These are phyloP conservation scores for Pythium inflatum DNA, from an alignment of 352 stramenopile species.

Conservation along the genomic window DNA sequence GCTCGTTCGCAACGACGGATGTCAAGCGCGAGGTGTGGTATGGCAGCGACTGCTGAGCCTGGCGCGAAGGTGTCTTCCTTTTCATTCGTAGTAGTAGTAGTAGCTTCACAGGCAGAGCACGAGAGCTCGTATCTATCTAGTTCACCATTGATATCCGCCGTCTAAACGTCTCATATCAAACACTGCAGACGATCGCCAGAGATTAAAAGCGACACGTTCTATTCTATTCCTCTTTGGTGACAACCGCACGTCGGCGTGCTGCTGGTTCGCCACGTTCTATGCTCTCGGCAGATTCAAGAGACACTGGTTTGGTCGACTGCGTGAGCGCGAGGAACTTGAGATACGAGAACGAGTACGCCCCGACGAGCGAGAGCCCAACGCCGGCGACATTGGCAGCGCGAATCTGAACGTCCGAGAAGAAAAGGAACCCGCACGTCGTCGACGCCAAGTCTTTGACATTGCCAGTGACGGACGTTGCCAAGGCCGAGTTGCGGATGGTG, in stretches of 20 bases:
- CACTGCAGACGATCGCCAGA: too few relatives aligned
- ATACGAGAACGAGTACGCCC: slow-evolving; percentile 77
- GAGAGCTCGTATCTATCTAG: too few relatives aligned
- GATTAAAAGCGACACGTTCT: too few relatives aligned
- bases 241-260: not conserved
- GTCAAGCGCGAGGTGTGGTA: too few relatives aligned
- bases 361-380: slow-evolving; percentile 67
- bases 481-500: slow-evolving; percentile 67
- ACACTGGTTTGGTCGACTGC: slow-evolving; percentile 17
- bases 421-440: slow-evolving; percentile 59
- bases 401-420: slow-evolving; percentile 61
- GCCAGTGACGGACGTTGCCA: slow-evolving; percentile 75
- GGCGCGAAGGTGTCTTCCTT: too few relatives aligned
- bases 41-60: too few relatives aligned
- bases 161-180: too few relatives aligned
- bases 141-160: too few relatives aligned
- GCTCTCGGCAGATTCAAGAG: too few relatives aligned
- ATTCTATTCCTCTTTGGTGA: slow-evolving; percentile 6
- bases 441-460: slow-evolving; percentile 79
- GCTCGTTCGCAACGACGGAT: too few relatives aligned
- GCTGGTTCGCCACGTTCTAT: not conserved
- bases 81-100: too few relatives aligned
- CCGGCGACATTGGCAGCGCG: slow-evolving; percentile 51
- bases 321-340: slow-evolving; percentile 60
- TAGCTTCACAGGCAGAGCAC: too few relatives aligned